Base-by-base conservation (phyloP, 768 basidiomycete species). In the Favolaschia claudopus region DNA sequence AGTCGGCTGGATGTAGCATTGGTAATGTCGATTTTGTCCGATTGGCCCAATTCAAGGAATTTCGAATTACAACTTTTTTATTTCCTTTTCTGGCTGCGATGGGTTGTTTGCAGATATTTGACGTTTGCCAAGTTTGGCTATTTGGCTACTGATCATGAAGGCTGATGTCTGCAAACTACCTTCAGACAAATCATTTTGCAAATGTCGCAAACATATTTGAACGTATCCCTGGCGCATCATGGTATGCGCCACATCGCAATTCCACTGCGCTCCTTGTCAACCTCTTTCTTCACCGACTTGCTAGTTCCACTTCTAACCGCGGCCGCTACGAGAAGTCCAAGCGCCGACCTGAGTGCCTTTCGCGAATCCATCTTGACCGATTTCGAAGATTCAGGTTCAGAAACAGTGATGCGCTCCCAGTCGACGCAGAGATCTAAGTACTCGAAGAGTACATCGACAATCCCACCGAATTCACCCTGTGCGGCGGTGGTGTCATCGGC, bases 171-270 rank as follows among this genome's bases (percentile, higher is more conserved):
- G n/a, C n/a, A n/a, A n/a, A n/a, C n/a, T n/a, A n/a, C n/a, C n/a
- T n/a, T n/a, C n/a, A n/a, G n/a, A n/a, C n/a, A n/a, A n/a, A n/a
- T n/a, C n/a, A n/a, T n/a, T n/a, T n/a, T n/a, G n/a, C n/a, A n/a
- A n/a, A n/a, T n/a, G n/a, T n/a, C n/a, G n/a, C n/a, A n/a, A n/a
- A n/a, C n/a, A n/a, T n/a, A n/a, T n/a, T n/a, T n/a, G n/a, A n/a
- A n/a, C n/a, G n/a, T n/a, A n/a, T n/a, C n/a, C n/a, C n/a, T n/a
- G n/a, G n/a, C n/a, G n/a, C n/a, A 15, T 64, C 60, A 88, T 19
- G 85, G 84, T 48, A 89, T 87, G 40, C 87, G 72, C 85, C 86
- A 88, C 80, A 89, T 85, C 2, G 82, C 87, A 55, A 90, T 85
- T 1, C 88, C 87, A 59, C 80, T 78, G 40, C 86, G 72, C 47